Base-by-base conservation (phyloP, 2,329 filamentous ascomycete species). In the Colletotrichum sp. region DNA sequence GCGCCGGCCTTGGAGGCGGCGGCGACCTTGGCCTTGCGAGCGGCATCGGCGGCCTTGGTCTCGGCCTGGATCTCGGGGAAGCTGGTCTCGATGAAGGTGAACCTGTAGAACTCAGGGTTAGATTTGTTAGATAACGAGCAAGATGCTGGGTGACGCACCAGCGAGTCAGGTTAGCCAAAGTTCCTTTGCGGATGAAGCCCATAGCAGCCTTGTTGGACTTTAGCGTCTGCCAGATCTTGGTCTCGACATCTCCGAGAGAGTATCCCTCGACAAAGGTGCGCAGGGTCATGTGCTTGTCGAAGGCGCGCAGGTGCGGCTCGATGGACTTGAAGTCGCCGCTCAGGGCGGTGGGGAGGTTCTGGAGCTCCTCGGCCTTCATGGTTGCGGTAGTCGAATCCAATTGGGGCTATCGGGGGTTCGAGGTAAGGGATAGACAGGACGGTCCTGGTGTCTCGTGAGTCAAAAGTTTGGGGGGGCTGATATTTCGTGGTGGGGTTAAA, bases 241-340 rank as follows among this genome's bases (percentile, higher is more conserved):
- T 91, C 84, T 99, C 96, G 78, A 94, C 89, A 57, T 95, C 92
- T 74, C 93, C 93, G 66, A 97, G 88, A 30, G 89, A 89, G 88
- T 98, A 96, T 76, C 96, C 96, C 68, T 95, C 92, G 79, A 98
- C 90, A 86, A 97, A 97, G 16, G 95, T 95, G 81, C 96, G 93
- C 36, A 98, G 92, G 6, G 93, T 95, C 76, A 99, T 91, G 87
- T 98, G 94, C 84, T 95, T 95, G 85, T 98, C 95, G 77, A 98
- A 92, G 79, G 94, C 92, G 80, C 91, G 89, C 71, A 98, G 90
- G 75, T 93, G 89, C 30, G 92, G 90, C 82, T 97, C 95, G 78
- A 96, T 92, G 74, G 93, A 89, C 87, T 97, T 98, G 87, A 98
- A 97, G 85, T 98, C 95, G 52, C 88, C 89, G 75, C 86, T 84